A percentile compares a stretch with the other conserved stretches of the same genome.
Conservation (phyloP, 2,329 filamentous ascomycete genomes). For the Colletotrichum chlorophyti region DNA sequence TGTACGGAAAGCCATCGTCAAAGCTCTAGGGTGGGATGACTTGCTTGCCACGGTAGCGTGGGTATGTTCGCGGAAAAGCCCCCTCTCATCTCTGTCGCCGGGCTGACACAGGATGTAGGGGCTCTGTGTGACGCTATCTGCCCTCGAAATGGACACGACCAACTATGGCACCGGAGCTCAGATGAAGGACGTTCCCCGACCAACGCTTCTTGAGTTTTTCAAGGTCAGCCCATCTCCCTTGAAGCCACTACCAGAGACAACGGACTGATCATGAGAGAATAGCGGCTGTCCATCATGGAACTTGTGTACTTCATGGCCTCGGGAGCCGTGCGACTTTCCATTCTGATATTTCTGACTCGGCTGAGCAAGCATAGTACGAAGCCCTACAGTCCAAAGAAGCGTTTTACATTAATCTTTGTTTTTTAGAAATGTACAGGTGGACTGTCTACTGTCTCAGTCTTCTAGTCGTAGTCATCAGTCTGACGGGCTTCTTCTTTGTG, state of each 20-base stretch:
- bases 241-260: too few relatives aligned
- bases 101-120: background rate
- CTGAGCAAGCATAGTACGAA: slow-evolving; percentile 40
- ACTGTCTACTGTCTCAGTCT: slow-evolving; percentile 19
- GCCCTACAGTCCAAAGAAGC: background rate
- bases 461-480: slow-evolving; percentile 29
- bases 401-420: background rate
- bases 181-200: slow-evolving; percentile 3
- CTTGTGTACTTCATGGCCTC: slow-evolving; percentile 39
- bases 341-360: slow-evolving; percentile 43
- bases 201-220: slow-evolving; percentile 11
- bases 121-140: slow-evolving; percentile 12
- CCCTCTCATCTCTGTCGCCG: too few relatives aligned
- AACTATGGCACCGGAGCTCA: slow-evolving; percentile 22
- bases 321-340: slow-evolving; percentile 40
- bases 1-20: slow-evolving; percentile 10
- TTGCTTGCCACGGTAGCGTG: slow-evolving; percentile 12
- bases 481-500: slow-evolving; percentile 30
- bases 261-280: background rate
- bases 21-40: slow-evolving; percentile 22
- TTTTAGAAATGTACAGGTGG: slow-evolving; percentile 8
- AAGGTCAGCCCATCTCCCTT: background rate
- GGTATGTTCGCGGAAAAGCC: slow-evolving; percentile 2
- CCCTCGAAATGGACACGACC: slow-evolving; percentile 20
- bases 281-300: slow-evolving; percentile 19